phyloP scores from a whole-genome alignment of 805 yeast species.

The Blastobotrys terrestris region DNA sequence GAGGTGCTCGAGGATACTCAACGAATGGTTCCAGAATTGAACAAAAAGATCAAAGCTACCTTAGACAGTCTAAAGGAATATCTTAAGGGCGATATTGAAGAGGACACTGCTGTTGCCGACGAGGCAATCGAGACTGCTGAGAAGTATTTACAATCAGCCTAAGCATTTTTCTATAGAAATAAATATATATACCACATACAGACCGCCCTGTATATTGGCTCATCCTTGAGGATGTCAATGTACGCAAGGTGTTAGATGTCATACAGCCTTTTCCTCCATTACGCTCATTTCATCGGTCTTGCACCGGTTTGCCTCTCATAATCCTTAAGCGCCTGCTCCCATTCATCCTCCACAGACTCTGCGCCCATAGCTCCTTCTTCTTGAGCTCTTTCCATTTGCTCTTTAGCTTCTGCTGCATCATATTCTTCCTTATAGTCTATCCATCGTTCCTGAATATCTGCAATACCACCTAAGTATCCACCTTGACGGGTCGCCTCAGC shows the following conservation, averaged over 20 bases:
- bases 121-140: conserved; percentile 19
- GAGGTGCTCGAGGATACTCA: conserved; percentile 51
- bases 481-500: conserved; percentile 86
- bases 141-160: conserved; percentile 8
- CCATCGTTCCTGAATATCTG: conserved; percentile 94
- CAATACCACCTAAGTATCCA: conserved; percentile 42
- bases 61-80: conserved; percentile 36
- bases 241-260: too few species aligned
- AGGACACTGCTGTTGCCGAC: conserved; percentile 24
- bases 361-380: conserved; percentile 27
- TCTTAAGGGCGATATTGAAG: conserved; percentile 26
- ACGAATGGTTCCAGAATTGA: conserved; percentile 45
- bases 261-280: not conserved
- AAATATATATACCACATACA: not conserved
- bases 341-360: conserved; percentile 49
- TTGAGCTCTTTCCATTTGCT: conserved; percentile 37
- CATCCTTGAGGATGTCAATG: too few species aligned
- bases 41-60: conserved; percentile 38
- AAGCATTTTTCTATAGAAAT: conserved; percentile 2
- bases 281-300: conserved; percentile 1
- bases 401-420: conserved; percentile 56
- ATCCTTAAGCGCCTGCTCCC: conserved; percentile 58
- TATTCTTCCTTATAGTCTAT: conserved; percentile 73
- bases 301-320: conserved; percentile 40
- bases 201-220: too few species aligned